A percentile compares a stretch with the other conserved stretches of the same genome.
Evolutionary conservation across 139 green algal genomes (phyloP).

Genomic region (Choricystis sp.): DNA sequence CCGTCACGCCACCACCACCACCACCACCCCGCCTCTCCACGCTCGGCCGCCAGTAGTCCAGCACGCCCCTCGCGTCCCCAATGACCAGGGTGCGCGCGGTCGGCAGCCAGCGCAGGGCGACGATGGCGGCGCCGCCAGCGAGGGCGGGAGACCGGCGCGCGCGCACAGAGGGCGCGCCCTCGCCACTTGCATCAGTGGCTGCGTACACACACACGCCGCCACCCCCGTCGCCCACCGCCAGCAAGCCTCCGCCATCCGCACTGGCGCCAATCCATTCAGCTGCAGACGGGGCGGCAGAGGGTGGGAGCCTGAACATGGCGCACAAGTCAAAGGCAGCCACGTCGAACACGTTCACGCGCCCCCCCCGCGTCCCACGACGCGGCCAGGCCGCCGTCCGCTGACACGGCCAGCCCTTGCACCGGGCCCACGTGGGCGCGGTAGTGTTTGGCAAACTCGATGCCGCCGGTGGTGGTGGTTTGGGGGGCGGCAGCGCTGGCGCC

Average conservation of each 20-base stretch:
- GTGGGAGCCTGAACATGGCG: constrained; percentile 77
- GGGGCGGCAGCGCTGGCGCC: too few species aligned
- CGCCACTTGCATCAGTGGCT: too few species aligned
- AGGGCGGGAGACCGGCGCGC: too few species aligned
- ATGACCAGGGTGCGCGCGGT: background rate
- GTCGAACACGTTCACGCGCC: constrained; percentile 71
- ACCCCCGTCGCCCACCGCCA: constrained; percentile 22
- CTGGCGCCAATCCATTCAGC: too few species aligned
- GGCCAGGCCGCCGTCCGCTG: constrained; percentile 19
- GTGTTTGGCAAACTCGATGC: constrained; percentile 83
- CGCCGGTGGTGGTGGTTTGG: too few species aligned
- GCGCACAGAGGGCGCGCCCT: too few species aligned
- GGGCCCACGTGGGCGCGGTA: constrained; percentile 70
- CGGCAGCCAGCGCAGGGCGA: background rate
- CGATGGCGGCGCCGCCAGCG: background rate
- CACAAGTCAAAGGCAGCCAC: constrained; percentile 95
- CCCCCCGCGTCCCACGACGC: constrained; percentile 24
- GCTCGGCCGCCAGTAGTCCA: background rate
- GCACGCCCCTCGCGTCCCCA: background rate
- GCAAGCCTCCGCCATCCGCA: constrained; percentile 88
- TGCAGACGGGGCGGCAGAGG: too few species aligned
- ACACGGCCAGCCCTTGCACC: constrained; percentile 37
- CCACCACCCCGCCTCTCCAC: background rate
- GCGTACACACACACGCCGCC: background rate
- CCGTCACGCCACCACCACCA: background rate